These are phyloP conservation scores for Rosa lucieae DNA, from an alignment of 306 rosid genomes.

Conservation along the genomic window DNA sequence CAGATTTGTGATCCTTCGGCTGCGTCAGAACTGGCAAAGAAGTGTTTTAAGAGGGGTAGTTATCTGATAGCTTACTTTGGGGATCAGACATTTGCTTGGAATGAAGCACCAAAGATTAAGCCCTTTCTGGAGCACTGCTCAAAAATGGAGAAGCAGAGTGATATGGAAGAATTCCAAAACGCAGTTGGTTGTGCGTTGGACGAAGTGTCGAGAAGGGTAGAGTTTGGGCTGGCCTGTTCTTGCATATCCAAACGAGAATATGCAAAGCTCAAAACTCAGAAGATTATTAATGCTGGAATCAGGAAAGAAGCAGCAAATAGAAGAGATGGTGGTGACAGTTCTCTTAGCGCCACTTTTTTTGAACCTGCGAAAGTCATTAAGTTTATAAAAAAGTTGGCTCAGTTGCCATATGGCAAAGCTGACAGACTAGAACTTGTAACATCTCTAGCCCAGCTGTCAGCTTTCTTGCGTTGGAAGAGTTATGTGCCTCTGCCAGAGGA, in stretches of 20 bases:
- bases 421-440: slow-evolving; percentile 51
- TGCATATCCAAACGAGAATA: slow-evolving; percentile 53
- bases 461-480: slow-evolving; percentile 60
- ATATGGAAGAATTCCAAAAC: slow-evolving; percentile 40
- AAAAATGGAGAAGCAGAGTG: slow-evolving; percentile 62
- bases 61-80: slow-evolving; percentile 73
- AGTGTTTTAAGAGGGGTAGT: slow-evolving; percentile 46
- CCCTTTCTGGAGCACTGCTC: slow-evolving; percentile 60
- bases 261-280: slow-evolving; percentile 46
- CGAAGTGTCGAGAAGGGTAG: slow-evolving; percentile 73
- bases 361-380: slow-evolving; percentile 55
- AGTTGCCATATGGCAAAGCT: slow-evolving; percentile 37
- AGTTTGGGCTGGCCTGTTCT: slow-evolving; percentile 67
- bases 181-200: slow-evolving; percentile 74
- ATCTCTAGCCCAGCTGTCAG: slow-evolving; percentile 47
- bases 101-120: slow-evolving; percentile 58
- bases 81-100: slow-evolving; percentile 81
- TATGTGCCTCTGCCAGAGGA: slow-evolving; percentile 47
- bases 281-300: slow-evolving; percentile 56
- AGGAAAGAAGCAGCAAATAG: slow-evolving; percentile 39
- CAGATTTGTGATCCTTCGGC: slow-evolving; percentile 73
- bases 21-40: slow-evolving; percentile 68
- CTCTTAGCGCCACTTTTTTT: slow-evolving; percentile 42
- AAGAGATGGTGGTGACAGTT: slow-evolving; percentile 57
- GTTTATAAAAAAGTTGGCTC: slow-evolving; percentile 49